phyloP scores from a whole-genome alignment of 768 basidiomycete genomes.

The Pholiota molesta region DNA sequence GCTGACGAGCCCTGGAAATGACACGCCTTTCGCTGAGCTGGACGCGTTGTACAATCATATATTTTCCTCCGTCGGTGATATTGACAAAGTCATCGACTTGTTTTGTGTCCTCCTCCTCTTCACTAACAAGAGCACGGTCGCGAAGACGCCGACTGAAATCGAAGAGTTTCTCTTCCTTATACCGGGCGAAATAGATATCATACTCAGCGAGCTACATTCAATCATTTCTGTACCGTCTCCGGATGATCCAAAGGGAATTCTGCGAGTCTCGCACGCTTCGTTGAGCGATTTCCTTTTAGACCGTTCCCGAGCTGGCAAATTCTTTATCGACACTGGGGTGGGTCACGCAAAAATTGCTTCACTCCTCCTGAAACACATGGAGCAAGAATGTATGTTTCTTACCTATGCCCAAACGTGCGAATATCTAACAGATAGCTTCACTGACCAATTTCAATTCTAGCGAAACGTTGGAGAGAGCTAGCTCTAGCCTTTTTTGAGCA shows the following conservation, averaged over 20 bases:
- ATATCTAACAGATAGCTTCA: neutral
- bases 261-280: constrained; percentile 18
- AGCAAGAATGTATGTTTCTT: neutral
- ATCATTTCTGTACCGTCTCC: constrained; percentile 5
- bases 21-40: constrained; percentile 21
- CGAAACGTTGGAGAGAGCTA: neutral
- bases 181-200: constrained; percentile 16
- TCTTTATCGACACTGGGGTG: constrained; percentile 14
- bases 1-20: constrained; percentile 3
- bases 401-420: neutral
- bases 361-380: constrained; percentile 4
- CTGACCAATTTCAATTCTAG: neutral
- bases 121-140: neutral
- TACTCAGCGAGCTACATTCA: constrained; percentile 18
- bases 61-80: constrained; percentile 11
- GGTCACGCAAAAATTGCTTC: constrained; percentile 10
- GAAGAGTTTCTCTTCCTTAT: constrained; percentile 12
- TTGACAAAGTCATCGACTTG: constrained; percentile 13
- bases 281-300: constrained; percentile 19
- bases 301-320: constrained; percentile 14
- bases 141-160: neutral
- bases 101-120: constrained; percentile 10
- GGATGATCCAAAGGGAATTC: neutral
- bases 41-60: constrained; percentile 23
- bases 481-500: neutral